Base-by-base conservation (phyloP, 352 stramenopile genomes). In the Globisporangium camurandrum region DNA sequence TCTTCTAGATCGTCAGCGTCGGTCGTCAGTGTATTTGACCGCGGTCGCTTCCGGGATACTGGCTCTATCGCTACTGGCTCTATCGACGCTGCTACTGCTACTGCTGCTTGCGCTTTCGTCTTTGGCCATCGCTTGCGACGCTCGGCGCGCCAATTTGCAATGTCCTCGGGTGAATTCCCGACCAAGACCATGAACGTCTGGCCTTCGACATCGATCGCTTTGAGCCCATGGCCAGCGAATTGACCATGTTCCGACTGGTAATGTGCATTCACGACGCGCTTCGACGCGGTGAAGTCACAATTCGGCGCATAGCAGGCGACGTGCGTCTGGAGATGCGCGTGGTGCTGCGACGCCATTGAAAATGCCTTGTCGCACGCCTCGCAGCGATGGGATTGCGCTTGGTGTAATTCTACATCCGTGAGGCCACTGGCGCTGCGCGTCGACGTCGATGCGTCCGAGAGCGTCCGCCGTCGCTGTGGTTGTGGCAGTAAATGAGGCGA, bases 141-240 rank as follows among this genome's bases (percentile, higher is more conserved):
- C 43, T 93, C 81, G 20, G 76, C 75, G 7, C 81, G 75, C 81
- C 81, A 93, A 47, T 84, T 82, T 0, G 66, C 55, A 56, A 93
- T 93, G 44, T 93, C 81, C 46, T 90, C 75, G 0, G 71, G 72
- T 20, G 78, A 90, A 31, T 93, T 84, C 16, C 81, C 81, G 19
- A 93, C 70, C 11, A 93, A 51, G n/a, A 93, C 81, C 61, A 76
- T 81, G 51, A 93, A 93, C 56, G 85, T 90, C 41, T 93, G 81
- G n/a, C 78, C 81, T 61, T 93, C 81, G 46, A 93, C 64, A 11
- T 89, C 81, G 27, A 93, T 86, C 34, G 89, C 77, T 49, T 93
- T 90, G 10, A 90, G 61, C 9, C 81, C 81, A 37, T 84, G 55
- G 2, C 81, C 81, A 14, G 56, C 62, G 43, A 76, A 90, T 38